Evolutionary conservation across 31 red algal genomes (phyloP), one percentile per base, ranked within the genome.

Genomic region (Odonthalia washingtoniensis): DNA sequence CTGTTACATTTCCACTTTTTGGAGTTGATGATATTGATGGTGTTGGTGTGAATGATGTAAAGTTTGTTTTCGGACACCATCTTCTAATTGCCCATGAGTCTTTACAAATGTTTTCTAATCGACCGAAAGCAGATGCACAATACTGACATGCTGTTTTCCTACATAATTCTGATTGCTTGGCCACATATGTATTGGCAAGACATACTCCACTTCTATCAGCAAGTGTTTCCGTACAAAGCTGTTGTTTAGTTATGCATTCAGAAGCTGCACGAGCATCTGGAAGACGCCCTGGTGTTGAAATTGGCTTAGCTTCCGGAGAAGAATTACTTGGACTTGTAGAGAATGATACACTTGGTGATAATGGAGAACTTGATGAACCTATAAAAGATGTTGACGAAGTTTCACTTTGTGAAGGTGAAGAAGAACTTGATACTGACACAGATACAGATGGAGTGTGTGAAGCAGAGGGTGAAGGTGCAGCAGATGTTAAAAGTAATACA

Each of bases 31-130:
- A n/a, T n/a, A n/a, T n/a, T n/a, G n/a, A n/a, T n/a, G n/a, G n/a
- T n/a, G n/a, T n/a, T n/a, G n/a, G n/a, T n/a, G n/a, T n/a, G 21
- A 57, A 57, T 21, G 49, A 57, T 14, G 21, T 9, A 21, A 14
- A 9, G 12, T 57, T 57, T 14, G 9, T 57, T 21, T 9, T 21
- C 49, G 60, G 31, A 70, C 80, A 83, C 80, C 80, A 83, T 39
- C 69, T 53, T 26, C 64, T 66, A 40, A 83, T 83, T 40, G 80
- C 80, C 80, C 80, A 83, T n/a, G 39, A 45, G 36, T 65, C 49
- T 21, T 57, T 45, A 63, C 80, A 83, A 2, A 64, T 31, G 31
- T 9, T 57, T 67, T 83, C 80, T 34, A 1, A 4, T 70, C 4
- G 38, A 31, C 62, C 67, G n/a, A 64, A 69, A 32, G 80, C 37